phyloP scores from a whole-genome alignment of 2,329 filamentous ascomycete species.

The Penicillium occitanis region DNA sequence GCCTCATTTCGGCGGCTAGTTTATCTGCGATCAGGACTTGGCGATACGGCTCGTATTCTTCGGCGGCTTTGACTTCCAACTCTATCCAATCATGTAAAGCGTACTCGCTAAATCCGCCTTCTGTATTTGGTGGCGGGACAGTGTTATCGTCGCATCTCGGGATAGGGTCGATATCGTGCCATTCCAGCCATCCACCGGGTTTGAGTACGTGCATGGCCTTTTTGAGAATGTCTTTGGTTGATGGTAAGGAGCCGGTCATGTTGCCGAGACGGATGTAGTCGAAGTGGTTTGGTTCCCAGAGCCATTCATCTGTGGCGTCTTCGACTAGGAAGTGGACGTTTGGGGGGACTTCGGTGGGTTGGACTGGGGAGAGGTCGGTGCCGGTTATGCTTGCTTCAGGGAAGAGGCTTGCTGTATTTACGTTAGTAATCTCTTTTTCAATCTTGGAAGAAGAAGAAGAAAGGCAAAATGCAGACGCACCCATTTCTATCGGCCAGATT shows the following conservation, averaged over 20 bases:
- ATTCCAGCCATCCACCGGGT: constrained; percentile 56
- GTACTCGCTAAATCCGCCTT: constrained; percentile 35
- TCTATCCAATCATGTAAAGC: constrained; percentile 53
- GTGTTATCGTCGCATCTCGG: constrained; percentile 55
- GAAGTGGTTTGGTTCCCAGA: constrained; percentile 52
- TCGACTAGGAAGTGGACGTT: constrained; percentile 76
- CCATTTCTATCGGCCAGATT: constrained; percentile 69
- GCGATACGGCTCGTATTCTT: constrained; percentile 43
- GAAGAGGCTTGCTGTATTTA: constrained; percentile 43
- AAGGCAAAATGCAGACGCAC: constrained; percentile 30
- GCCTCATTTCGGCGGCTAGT: constrained; percentile 55
- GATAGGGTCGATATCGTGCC: constrained; percentile 47
- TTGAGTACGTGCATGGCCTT: constrained; percentile 20
- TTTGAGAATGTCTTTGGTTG: constrained; percentile 57
- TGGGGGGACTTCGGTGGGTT: constrained; percentile 64
- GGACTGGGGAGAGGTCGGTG: constrained; percentile 67
- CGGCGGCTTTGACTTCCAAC: constrained; percentile 44
- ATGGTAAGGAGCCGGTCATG: constrained; percentile 58
- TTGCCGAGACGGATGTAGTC: constrained; percentile 62
- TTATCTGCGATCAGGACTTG: constrained; percentile 56
- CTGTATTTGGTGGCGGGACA: constrained; percentile 48
- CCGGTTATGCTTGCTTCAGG: constrained; percentile 60
- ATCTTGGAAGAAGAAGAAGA: too few species aligned
- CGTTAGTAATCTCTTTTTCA: not conserved
- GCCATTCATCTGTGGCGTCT: constrained; percentile 64